These are phyloP conservation scores for Hordeum pubiflorum DNA, from an alignment of 202 grass and related monocot species.

Conservation along the genomic window DNA sequence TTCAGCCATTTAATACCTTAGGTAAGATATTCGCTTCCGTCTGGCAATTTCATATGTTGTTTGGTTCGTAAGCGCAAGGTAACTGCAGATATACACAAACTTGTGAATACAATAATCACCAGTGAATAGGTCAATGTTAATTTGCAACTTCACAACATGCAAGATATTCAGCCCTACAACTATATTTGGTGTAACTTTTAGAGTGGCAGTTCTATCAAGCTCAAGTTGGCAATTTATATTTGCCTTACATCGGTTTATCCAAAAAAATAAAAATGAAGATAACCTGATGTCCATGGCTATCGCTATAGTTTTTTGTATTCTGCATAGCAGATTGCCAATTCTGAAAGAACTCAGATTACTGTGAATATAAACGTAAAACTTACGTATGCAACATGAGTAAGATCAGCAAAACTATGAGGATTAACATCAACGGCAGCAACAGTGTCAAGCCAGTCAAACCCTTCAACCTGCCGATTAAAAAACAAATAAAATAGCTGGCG, in stretches of 20 bases:
- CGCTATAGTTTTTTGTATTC: background rate
- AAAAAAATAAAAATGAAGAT: background rate
- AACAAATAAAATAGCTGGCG: background rate
- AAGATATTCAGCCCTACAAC: slow-evolving; percentile 4
- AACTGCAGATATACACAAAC: slow-evolving; percentile 36
- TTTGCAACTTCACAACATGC: background rate
- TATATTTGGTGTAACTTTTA: background rate
- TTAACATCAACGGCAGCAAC: slow-evolving; percentile 58
- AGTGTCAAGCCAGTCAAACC: slow-evolving; percentile 52
- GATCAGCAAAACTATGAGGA: slow-evolving; percentile 59
- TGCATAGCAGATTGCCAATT: background rate
- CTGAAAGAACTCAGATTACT: background rate
- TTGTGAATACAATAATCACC: background rate
- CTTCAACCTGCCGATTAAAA: slow-evolving; percentile 64
- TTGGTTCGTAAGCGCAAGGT: slow-evolving; percentile 87
- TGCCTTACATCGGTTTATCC: background rate
- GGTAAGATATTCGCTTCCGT: slow-evolving; percentile 59
- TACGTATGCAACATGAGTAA: slow-evolving; percentile 75
- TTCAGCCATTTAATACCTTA: slow-evolving; percentile 49
- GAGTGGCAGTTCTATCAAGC: background rate
- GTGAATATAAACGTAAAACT: slow-evolving; percentile 13
- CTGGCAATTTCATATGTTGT: slow-evolving; percentile 85
- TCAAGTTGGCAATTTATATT: background rate
- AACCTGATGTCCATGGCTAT: background rate
- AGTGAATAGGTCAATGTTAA: background rate